Percentiles rank a stretch among this genome's conserved stretches.
Conservation (phyloP, 768 basidiomycete genomes). For the Suillus paluster region DNA sequence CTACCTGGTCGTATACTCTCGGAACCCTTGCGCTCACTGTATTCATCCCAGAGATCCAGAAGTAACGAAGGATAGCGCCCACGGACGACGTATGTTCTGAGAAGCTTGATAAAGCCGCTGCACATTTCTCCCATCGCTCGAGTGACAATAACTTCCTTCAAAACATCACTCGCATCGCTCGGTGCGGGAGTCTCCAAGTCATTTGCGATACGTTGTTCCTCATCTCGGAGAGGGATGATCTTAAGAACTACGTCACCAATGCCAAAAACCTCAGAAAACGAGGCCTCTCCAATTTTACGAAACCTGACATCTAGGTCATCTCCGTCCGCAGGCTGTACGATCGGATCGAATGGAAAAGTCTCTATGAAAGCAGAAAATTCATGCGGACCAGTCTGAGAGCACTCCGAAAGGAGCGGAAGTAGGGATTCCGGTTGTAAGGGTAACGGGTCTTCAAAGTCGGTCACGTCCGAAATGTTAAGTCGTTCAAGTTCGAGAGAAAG, state of each 20-base stretch:
- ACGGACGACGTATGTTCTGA: conserved; percentile 84
- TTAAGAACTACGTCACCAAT: conserved; percentile 91
- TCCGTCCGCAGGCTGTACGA: conserved; percentile 46
- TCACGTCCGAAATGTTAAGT: conserved; percentile 52
- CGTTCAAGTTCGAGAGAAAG: conserved; percentile 36
- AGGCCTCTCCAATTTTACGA: conserved; percentile 93
- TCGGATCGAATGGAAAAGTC: conserved; percentile 74
- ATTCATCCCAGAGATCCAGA: conserved; percentile 88
- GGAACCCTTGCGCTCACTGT: conserved; percentile 71
- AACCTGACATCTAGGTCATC: conserved; percentile 47
- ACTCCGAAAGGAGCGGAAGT: conserved; percentile 68
- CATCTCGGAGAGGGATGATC: conserved; percentile 76
- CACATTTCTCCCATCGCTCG: conserved; percentile 77
- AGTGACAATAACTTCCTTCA: conserved; percentile 82
- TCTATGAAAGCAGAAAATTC: conserved; percentile 87
- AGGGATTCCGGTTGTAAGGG: conserved; percentile 58
- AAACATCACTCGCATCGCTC: conserved; percentile 73
- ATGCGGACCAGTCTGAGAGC: conserved; percentile 66
- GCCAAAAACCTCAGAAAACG: conserved; percentile 95
- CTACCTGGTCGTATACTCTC: conserved; percentile 86
- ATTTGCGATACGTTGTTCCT: conserved; percentile 37
- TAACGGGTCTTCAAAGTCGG: conserved; percentile 50
- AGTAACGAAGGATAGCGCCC: conserved; percentile 84
- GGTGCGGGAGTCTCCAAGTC: conserved; percentile 64
- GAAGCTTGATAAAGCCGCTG: conserved; percentile 77